Evolutionary conservation across 768 basidiomycete genomes (phyloP).

Genomic region (Lepiota venenata): DNA sequence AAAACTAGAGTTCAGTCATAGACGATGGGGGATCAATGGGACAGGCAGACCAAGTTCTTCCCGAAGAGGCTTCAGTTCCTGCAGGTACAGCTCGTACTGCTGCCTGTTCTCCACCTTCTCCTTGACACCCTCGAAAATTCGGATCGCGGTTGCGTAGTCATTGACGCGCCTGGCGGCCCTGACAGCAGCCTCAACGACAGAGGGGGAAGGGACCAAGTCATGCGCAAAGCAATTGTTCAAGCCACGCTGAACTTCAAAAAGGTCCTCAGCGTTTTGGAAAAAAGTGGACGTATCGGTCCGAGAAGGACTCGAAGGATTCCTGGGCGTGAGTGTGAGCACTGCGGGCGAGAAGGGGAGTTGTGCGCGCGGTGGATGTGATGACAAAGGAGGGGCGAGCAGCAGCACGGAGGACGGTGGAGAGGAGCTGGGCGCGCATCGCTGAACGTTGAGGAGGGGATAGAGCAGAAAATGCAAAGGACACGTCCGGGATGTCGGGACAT

Average conservation of each 20-base stretch:
- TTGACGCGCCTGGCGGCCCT: slow-evolving; percentile 88
- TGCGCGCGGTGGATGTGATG: slow-evolving; percentile 32
- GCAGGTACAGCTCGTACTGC: slow-evolving; percentile 92
- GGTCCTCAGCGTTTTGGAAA: slow-evolving; percentile 91
- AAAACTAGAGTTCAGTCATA: not conserved
- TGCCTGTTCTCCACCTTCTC: slow-evolving; percentile 98
- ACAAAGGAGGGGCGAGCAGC: slow-evolving; percentile 48
- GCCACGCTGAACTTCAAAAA: slow-evolving; percentile 98
- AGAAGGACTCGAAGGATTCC: slow-evolving; percentile 94
- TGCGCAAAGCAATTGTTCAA: slow-evolving; percentile 99
- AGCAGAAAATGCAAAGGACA: slow-evolving; percentile 20
- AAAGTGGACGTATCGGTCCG: slow-evolving; percentile 89
- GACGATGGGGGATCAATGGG: not conserved
- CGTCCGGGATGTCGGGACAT: slow-evolving; percentile 27
- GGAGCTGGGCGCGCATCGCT: slow-evolving; percentile 53
- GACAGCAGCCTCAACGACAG: slow-evolving; percentile 84
- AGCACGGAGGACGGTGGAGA: slow-evolving; percentile 61
- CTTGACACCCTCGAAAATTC: slow-evolving; percentile 93
- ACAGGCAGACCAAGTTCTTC: slow-evolving; percentile 83
- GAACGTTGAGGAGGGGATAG: too few relatives aligned
- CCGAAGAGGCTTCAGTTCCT: slow-evolving; percentile 83
- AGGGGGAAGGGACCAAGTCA: slow-evolving; percentile 86
- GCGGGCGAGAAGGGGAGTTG: slow-evolving; percentile 43
- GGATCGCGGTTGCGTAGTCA: slow-evolving; percentile 95
- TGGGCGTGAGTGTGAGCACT: slow-evolving; percentile 63